Conservation (phyloP, 2,329 filamentous ascomycete genomes). For the Cladophialophora immunda region DNA sequence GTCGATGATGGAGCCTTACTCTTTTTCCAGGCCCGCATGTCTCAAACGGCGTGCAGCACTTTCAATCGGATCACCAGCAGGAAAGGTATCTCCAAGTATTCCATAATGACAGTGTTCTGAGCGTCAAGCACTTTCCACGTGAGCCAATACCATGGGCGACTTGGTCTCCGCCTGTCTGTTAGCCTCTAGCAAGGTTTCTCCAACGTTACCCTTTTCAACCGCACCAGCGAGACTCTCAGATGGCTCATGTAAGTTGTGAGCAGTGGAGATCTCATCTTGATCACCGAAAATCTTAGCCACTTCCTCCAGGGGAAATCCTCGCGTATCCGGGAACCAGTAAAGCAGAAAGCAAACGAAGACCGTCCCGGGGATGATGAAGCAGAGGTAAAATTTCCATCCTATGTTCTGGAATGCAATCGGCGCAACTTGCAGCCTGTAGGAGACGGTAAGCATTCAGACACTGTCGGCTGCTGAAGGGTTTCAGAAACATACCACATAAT, state of each 20-base stretch:
- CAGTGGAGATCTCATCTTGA: neutral
- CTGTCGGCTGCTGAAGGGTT: neutral
- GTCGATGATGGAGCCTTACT: no score
- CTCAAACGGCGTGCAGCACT: no score
- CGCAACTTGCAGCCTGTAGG: constrained; percentile 39
- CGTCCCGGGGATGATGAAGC: constrained; percentile 33
- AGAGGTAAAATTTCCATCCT: constrained; percentile 47
- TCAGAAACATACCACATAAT: constrained; percentile 38
- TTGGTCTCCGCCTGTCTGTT: neutral
- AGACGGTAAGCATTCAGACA: neutral
- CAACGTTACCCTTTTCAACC: neutral
- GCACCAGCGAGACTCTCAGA: neutral
- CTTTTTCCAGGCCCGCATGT: no score
- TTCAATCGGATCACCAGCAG: no score
- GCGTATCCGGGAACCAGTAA: constrained; percentile 43
- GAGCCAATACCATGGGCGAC: neutral
- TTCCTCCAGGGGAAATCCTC: constrained; percentile 44
- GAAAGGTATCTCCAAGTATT: no score
- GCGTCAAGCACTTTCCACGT: neutral
- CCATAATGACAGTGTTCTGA: no score
- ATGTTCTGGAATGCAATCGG: constrained; percentile 45
- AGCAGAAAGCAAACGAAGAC: constrained; percentile 2
- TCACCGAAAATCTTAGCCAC: constrained; percentile 43
- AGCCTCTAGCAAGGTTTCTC: neutral
- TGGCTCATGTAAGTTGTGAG: neutral